A percentile compares a stretch with the other conserved stretches of the same genome.
Evolutionary conservation across 208 protist species (phyloP).

Genomic region (Trypanosomatidae sp.): DNA sequence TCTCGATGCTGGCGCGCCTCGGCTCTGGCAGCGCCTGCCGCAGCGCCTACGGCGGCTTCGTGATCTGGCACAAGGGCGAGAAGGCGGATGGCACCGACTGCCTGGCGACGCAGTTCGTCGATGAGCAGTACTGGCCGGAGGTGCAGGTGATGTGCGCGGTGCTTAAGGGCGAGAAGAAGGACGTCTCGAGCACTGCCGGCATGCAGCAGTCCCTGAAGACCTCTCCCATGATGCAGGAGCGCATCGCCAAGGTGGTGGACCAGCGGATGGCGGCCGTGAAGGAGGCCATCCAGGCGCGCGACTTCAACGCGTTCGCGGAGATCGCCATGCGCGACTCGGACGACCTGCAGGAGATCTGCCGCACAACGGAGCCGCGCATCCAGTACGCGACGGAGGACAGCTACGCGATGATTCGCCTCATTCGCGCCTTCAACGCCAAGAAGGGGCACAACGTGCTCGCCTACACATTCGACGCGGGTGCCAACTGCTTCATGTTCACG

Average conservation of each 20-base stretch:
- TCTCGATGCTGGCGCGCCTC: slow-evolving; percentile 90
- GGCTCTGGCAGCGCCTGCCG: slow-evolving; percentile 98
- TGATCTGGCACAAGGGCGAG: slow-evolving; percentile 96
- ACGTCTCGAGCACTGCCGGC: slow-evolving; percentile 93
- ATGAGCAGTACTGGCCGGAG: slow-evolving; percentile 94
- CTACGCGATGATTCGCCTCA: slow-evolving; percentile 94
- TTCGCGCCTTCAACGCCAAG: slow-evolving; percentile 92
- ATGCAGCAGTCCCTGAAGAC: slow-evolving; percentile 97
- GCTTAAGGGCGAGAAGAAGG: slow-evolving; percentile 93
- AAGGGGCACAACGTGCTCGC: slow-evolving; percentile 76
- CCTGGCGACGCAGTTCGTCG: slow-evolving; percentile 91
- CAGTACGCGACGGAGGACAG: slow-evolving; percentile 98
- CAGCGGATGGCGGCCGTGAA: slow-evolving; percentile 91
- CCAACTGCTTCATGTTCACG: slow-evolving; percentile 98
- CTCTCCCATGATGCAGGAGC: slow-evolving; percentile 84
- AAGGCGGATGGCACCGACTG: slow-evolving; percentile 84
- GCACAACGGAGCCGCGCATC: slow-evolving; percentile 97
- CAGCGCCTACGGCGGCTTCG: slow-evolving; percentile 97
- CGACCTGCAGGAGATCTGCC: slow-evolving; percentile 98
- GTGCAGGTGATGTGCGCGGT: slow-evolving; percentile 92
- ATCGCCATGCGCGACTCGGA: slow-evolving; percentile 96
- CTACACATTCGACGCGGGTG: slow-evolving; percentile 99
- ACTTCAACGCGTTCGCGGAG: slow-evolving; percentile 96
- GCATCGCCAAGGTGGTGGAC: slow-evolving; percentile 85
- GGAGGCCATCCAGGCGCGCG: slow-evolving; percentile 86